Evolutionary conservation across 768 basidiomycete species (phyloP).

Genomic region (Pleurotus giganteus): DNA sequence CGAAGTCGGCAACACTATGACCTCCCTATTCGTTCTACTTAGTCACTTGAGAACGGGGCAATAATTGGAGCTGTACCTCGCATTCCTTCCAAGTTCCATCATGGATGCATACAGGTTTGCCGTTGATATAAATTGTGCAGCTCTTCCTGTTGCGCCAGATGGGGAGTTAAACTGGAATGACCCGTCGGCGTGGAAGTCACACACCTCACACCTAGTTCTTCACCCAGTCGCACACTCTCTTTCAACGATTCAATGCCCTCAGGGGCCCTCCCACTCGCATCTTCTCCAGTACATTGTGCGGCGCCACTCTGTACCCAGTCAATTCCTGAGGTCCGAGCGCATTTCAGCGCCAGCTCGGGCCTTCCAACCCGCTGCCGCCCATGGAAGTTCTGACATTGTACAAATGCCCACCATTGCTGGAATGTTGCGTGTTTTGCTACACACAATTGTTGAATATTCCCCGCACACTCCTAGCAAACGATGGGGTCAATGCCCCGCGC

Average conservation of each 20-base stretch:
- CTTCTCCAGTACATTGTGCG: slow-evolving; percentile 55
- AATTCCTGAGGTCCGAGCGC: slow-evolving; percentile 60
- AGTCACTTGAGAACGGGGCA: slow-evolving; percentile 44
- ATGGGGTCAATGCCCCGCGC: not conserved
- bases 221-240: slow-evolving; percentile 49
- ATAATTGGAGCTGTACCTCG: slow-evolving; percentile 43
- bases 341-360: slow-evolving; percentile 60
- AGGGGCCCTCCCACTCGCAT: slow-evolving; percentile 57
- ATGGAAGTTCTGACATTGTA: slow-evolving; percentile 76
- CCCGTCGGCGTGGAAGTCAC: slow-evolving; percentile 14
- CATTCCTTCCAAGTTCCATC: slow-evolving; percentile 15
- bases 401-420: slow-evolving; percentile 77
- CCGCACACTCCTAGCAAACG: slow-evolving; percentile 65
- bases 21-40: slow-evolving; percentile 80
- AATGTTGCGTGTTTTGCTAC: slow-evolving; percentile 54
- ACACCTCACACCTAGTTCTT: slow-evolving; percentile 56
- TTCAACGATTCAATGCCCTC: slow-evolving; percentile 68
- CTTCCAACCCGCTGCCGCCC: slow-evolving; percentile 62
- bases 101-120: slow-evolving; percentile 60
- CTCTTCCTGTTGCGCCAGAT: slow-evolving; percentile 55
- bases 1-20: slow-evolving; percentile 72
- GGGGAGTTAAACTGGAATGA: not conserved
- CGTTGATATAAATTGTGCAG: slow-evolving; percentile 82
- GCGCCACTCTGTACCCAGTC: slow-evolving; percentile 65
- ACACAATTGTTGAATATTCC: slow-evolving; percentile 89